Percentiles rank a stretch among this genome's conserved stretches.
Evolutionary conservation across 2,329 filamentous ascomycete genomes (phyloP).

Genomic region (Tympanopsis confertula): DNA sequence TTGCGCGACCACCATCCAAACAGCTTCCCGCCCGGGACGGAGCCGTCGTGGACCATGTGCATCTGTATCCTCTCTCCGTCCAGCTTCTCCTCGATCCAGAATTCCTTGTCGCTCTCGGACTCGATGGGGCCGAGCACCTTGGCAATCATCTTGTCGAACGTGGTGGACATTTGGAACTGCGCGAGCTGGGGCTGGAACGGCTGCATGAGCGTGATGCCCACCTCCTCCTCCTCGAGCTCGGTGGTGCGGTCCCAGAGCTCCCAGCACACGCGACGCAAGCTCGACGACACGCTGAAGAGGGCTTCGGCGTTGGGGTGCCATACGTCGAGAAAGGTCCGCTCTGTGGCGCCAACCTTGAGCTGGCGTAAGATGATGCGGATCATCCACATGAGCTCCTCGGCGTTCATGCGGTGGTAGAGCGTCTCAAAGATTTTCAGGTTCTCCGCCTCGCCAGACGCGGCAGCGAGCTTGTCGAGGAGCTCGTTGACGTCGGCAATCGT

Average conservation of each 20-base stretch:
- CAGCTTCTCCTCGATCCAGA: constrained; percentile 97
- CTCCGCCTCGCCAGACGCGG: constrained; percentile 67
- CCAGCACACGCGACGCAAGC: constrained; percentile 84
- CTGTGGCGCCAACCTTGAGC: constrained; percentile 65
- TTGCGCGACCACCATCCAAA: constrained; percentile 94
- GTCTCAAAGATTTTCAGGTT: constrained; percentile 70
- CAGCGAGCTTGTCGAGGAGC: constrained; percentile 66
- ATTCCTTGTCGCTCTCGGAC: too few relatives aligned
- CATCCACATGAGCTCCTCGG: constrained; percentile 87
- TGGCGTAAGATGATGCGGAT: constrained; percentile 83
- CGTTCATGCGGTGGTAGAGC: constrained; percentile 85
- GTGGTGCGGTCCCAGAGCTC: constrained; percentile 67
- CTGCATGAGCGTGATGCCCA: constrained; percentile 73
- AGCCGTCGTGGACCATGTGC: constrained; percentile 69
- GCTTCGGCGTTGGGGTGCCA: constrained; percentile 72
- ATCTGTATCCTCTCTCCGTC: constrained; percentile 96
- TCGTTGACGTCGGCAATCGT: constrained; percentile 83
- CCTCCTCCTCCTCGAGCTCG: constrained; percentile 63
- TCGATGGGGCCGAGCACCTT: constrained; percentile 50
- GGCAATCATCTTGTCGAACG: constrained; percentile 65
- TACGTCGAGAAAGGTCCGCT: constrained; percentile 74
- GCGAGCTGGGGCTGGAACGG: constrained; percentile 95
- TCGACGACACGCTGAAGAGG: constrained; percentile 83
- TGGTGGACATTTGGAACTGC: constrained; percentile 73
- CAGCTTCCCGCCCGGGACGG: constrained; percentile 52